Evolutionary conservation across 2,329 filamentous ascomycete genomes (phyloP), one percentile per base, ranked within the genome.

Genomic region (Aspergillus oerlinghausenensis): DNA sequence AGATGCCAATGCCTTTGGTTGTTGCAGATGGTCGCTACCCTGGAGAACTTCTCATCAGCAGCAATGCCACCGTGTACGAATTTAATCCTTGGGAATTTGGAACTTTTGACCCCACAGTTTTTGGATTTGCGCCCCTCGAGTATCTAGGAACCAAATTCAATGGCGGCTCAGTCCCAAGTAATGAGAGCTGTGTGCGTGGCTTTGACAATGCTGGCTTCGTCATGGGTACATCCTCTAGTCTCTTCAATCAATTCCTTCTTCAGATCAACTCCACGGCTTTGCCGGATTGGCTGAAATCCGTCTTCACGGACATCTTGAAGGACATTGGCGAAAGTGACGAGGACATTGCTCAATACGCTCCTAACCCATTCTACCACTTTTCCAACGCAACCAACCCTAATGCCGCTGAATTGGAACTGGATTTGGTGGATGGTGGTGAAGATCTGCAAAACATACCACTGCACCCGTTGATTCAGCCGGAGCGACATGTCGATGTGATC

Each of bases 151-250:
- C 88, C 3, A 86, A 86, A 64, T 91, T 92, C 70, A 80, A 77
- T 29, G 79, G 74, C 3, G 89, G 89, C n/a, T 67, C 70, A 4
- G 71, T 92, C 9, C 75, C 81, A 0, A 67, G 77, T 8, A 69
- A 79, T 54, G 80, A 82, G 49, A 69, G 75, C n/a, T 96, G 92
- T 67, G 81, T 93, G 11, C 79, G 81, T 3, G 91, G 92, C 1
- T 91, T 91, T 61, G 92, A 96, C 73, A 91, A 92, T 65, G 82
- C 82, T 25, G 89, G 89, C 4, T 96, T 83, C 66, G 79, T 96
- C 26, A 90, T 94, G 85, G 91, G 91, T 35, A 95, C 91, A 0
- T 90, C 87, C 29, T 90, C 87, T 1, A 88, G 88, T 1, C 80
- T 96, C 2, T 96, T 96, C 80, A 96, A 96, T 75, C 79, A 85